Evolutionary conservation across 805 yeast species (phyloP).

Genomic region (Starmerella apis): DNA sequence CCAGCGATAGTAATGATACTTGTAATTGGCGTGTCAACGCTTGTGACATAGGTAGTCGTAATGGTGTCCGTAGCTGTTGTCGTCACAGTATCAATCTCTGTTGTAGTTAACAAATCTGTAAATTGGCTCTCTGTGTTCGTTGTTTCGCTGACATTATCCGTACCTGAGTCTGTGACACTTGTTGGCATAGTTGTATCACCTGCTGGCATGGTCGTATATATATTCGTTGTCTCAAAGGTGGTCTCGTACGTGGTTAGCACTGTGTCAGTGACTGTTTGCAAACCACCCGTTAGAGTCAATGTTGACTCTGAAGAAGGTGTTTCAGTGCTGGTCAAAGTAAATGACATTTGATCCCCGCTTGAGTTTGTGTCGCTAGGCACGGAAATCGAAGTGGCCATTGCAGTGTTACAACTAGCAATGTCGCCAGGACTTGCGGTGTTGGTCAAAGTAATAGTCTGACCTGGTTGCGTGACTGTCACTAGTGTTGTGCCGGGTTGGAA

Average conservation of each 20-base stretch:
- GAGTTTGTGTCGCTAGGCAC: not conserved
- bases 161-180: slow-evolving; percentile 1
- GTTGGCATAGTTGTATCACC: slow-evolving; percentile 1
- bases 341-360: not conserved
- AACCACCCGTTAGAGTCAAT: slow-evolving; percentile 4
- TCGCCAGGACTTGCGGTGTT: slow-evolving; percentile 10
- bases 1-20: slow-evolving; percentile 14
- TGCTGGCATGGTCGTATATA: not conserved
- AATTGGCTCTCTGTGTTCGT: not conserved
- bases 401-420: not conserved
- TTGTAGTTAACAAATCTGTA: not conserved
- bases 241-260: slow-evolving; percentile 4
- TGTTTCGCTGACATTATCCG: not conserved
- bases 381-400: not conserved
- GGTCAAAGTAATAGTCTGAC: slow-evolving; percentile 6
- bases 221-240: not conserved
- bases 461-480: slow-evolving; percentile 4
- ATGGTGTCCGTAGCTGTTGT: slow-evolving; percentile 7
- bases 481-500: not conserved
- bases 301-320: slow-evolving; percentile 4
- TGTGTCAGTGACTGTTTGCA: slow-evolving; percentile 17
- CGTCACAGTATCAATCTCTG: slow-evolving; percentile 1
- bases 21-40: slow-evolving; percentile 4
- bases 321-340: slow-evolving; percentile 10
- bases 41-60: slow-evolving; percentile 9